phyloP scores from a whole-genome alignment of 2,329 filamentous ascomycete species.

The Stylonectria norvegica region DNA sequence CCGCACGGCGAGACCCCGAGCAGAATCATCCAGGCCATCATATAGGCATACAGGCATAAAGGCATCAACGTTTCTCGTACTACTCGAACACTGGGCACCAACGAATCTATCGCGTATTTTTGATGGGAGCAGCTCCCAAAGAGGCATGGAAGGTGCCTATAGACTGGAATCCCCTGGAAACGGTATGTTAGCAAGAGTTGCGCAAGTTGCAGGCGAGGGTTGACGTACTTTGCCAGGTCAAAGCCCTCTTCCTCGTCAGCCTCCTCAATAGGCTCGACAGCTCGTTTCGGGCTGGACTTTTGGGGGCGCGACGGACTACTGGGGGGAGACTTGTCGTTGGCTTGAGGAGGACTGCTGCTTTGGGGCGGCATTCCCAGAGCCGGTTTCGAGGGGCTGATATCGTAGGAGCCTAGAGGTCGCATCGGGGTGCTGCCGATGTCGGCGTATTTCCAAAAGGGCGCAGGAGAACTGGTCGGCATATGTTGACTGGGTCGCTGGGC shows the following conservation, averaged over 20 bases:
- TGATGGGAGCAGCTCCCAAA: no score
- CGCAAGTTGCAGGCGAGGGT: not conserved
- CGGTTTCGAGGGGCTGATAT: conserved; percentile 57
- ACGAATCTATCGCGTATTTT: no score
- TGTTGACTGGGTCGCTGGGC: conserved; percentile 78
- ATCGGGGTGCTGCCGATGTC: conserved; percentile 73
- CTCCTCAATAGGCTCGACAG: conserved; percentile 33
- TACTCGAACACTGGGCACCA: no score
- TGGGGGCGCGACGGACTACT: conserved; percentile 49
- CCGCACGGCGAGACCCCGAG: no score
- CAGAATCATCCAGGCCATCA: no score
- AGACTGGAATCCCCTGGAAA: conserved; percentile 58
- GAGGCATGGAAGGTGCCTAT: no score
- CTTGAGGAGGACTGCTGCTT: conserved; percentile 57
- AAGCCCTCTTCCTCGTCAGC: conserved; percentile 51
- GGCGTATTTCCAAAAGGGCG: conserved; percentile 85
- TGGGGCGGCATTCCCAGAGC: conserved; percentile 40
- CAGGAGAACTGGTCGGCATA: conserved; percentile 80
- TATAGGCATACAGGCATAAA: no score
- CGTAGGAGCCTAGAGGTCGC: conserved; percentile 44
- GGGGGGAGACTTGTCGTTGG: conserved; percentile 50
- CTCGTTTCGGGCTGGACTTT: conserved; percentile 27
- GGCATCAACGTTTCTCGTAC: no score
- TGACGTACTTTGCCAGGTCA: conserved; percentile 55
- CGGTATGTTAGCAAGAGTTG: conserved; percentile 10